Evolutionary conservation across 2,329 filamentous ascomycete species (phyloP), one percentile per base, ranked within the genome.

Genomic region (Colletotrichum tofieldiae): DNA sequence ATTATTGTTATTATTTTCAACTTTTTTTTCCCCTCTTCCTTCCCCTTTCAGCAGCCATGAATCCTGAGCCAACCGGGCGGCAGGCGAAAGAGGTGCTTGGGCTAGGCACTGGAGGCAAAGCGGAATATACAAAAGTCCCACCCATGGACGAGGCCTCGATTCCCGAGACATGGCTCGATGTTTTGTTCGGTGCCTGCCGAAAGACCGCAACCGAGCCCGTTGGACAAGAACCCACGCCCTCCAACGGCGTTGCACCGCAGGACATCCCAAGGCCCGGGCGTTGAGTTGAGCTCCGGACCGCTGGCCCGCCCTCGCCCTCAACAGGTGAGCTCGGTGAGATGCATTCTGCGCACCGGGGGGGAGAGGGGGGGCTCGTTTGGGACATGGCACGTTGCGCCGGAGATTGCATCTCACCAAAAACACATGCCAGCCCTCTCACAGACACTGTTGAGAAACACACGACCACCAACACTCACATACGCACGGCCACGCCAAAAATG

Each of bases 371-470:
- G 29, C 29, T 32, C 29, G 2, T 32, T 32, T 32, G 29, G 52
- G 16, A 35, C 52, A 55, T 35, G 29, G 52, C 29, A 55, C 29
- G 23, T 37, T 37, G 35, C 5, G 2, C 35, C 35, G 35, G 32
- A 56, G 16, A 37, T 56, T 56, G 54, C 35, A 51, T 51, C 59
- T 51, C 59, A 62, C 45, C 59, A 62, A 62, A 62, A 49, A 47
- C n/a, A 39, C 43, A 51, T 39, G 59, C 45, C 45, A 26, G 29
- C 35, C 12, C 45, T 39, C 32, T 51, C 67, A 60, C 62, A 49
- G 67, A 70, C 62, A 47, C 41, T 67, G 62, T 66, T 70, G 67
- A 60, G 67, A 35, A 32, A 37, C 61, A 65, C 62, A 66, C 29
- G 35, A 18, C 51, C 54, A 26, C 37, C 59, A 45, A 9, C 12